Base-by-base conservation (phyloP, 768 basidiomycete species). In the Boletus tylopilopsis region DNA sequence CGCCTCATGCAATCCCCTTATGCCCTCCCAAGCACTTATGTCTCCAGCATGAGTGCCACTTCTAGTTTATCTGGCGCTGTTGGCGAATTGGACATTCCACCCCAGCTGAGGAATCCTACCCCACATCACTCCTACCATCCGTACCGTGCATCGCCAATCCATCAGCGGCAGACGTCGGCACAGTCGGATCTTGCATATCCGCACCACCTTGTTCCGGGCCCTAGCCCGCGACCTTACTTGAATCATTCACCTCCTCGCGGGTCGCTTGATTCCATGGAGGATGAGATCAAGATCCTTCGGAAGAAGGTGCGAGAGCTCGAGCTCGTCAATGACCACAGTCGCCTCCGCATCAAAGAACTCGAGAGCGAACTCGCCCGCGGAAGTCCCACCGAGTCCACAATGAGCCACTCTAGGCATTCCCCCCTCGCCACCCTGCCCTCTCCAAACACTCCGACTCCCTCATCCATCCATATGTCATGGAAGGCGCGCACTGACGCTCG, bases 401-500 rank as follows among this genome's bases (percentile, higher is more conserved):
- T 58, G 45, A 51, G 50, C 38, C 64, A 56, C 45, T 53, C 58
- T 19, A 54, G 46, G 48, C 25, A 50, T 29, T 42, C 53, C 13
- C 21, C 47, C 5, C 53, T 62, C 6, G 30, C 51, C 16, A 15
- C 61, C 39, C 55, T 62, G 51, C 48, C 54, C 5, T 50, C 42
- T 6, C 63, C 35, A 40, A 65, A 57, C 12, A 67, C 71, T 6
- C 69, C 74, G 0, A 70, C 71, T 1, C 73, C 76, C 10, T 62
- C 71, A 9, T 72, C 75, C 12, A 59, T 78, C 15, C 75, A 81
- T 39, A 68, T 73, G 24, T 75, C 80, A 3, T 91, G 90, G 90
- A 78, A 76, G 41, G 72, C 75, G 9, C 85, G 90, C 50, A 91
- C 87, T 1, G 83, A 87, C 19, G 79, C 84, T 6, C 85, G 90